Conservation (phyloP, 2,329 filamentous ascomycete species). For the Ceratocystis variospora region DNA sequence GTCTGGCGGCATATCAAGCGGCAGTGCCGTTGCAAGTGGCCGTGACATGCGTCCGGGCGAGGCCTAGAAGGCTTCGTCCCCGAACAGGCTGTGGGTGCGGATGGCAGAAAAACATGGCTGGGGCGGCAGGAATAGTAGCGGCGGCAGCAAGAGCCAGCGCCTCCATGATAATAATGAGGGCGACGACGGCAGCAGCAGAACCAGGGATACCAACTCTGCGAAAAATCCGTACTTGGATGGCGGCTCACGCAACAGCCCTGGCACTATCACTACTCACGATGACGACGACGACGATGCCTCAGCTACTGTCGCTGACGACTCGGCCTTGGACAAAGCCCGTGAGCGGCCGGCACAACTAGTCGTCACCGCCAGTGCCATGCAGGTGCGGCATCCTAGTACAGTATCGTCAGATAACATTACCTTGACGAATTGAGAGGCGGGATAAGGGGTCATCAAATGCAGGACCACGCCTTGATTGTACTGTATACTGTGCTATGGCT, state of each 20-base stretch:
- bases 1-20: constrained; percentile 20
- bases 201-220: neutral
- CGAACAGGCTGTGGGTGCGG: constrained; percentile 22
- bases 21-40: constrained; percentile 37
- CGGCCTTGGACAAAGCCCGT: neutral
- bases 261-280: neutral
- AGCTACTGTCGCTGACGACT: neutral
- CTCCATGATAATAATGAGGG: too few relatives aligned
- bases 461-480: neutral
- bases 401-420: constrained; percentile 8
- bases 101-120: constrained; percentile 9
- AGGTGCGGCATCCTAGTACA: constrained; percentile 6
- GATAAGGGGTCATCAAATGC: neutral
- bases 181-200: neutral
- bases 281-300: neutral
- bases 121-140: neutral
- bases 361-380: neutral
- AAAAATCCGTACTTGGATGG: neutral
- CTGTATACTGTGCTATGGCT: neutral
- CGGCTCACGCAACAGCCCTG: neutral
- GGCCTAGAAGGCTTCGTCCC: constrained; percentile 27
- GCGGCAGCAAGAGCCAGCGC: neutral
- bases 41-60: constrained; percentile 40
- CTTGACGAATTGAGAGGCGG: constrained; percentile 5
- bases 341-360: neutral